A percentile compares a stretch with the other conserved stretches of the same genome.
Conservation (phyloP, 805 yeast genomes). For the Myxozyma geophila region DNA sequence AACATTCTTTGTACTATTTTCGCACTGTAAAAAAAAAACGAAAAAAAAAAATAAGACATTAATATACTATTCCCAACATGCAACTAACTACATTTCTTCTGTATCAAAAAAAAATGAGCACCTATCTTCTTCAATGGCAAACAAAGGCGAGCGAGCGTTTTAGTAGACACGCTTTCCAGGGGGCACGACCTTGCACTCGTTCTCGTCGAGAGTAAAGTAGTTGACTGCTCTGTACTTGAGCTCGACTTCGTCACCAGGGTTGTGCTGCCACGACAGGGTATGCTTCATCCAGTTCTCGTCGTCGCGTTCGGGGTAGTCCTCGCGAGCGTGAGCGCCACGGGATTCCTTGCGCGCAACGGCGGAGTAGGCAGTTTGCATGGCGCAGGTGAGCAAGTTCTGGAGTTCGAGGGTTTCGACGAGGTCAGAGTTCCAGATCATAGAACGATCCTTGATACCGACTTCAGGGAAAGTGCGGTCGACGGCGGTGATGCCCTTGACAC, state of each 20-base stretch:
- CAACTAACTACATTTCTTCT: too few species aligned
- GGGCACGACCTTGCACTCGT: constrained; percentile 93
- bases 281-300: constrained; percentile 98
- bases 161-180: constrained; percentile 96
- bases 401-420: constrained; percentile 93
- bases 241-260: constrained; percentile 68
- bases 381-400: constrained; percentile 95
- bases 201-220: constrained; percentile 81
- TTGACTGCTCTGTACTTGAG: constrained; percentile 88
- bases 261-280: constrained; percentile 86
- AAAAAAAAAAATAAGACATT: constrained; percentile 2
- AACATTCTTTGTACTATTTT: not conserved
- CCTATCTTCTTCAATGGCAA: not conserved
- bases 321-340: constrained; percentile 99
- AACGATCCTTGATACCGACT: constrained; percentile 89
- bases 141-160: too few species aligned
- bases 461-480: constrained; percentile 76
- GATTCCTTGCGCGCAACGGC: constrained; percentile 97
- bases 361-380: constrained; percentile 90
- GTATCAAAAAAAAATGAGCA: too few species aligned
- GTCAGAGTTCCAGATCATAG: constrained; percentile 99
- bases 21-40: not conserved
- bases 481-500: constrained; percentile 76
- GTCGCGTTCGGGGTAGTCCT: constrained; percentile 94
- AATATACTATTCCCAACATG: not conserved